Conservation (phyloP, 768 basidiomycete species). For the Pisolithus tinctorius region DNA sequence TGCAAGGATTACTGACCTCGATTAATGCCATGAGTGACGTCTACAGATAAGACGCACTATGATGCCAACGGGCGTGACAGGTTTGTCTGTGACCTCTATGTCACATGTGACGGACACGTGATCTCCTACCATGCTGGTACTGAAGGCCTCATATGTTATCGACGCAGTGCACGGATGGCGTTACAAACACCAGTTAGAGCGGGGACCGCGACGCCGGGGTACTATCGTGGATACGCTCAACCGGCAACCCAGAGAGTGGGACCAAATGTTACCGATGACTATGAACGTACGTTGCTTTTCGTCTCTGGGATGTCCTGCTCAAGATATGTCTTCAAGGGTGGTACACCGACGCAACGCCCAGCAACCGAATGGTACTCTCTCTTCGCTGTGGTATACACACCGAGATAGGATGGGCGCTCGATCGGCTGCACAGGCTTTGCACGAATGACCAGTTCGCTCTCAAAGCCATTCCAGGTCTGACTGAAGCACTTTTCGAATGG, state of each 20-base stretch:
- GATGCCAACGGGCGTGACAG: background rate
- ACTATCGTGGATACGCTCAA: conserved; percentile 23
- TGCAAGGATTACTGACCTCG: conserved; percentile 33
- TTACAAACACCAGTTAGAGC: conserved; percentile 25
- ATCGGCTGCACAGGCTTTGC: conserved; percentile 75
- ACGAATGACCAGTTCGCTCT: conserved; percentile 74
- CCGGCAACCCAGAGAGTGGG: conserved; percentile 17
- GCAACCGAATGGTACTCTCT: conserved; percentile 88
- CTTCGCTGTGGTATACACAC: conserved; percentile 74
- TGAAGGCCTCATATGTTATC: background rate
- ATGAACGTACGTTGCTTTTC: conserved; percentile 53
- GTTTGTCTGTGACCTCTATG: conserved; percentile 4
- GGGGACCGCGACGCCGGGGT: conserved; percentile 10
- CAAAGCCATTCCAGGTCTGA: conserved; percentile 65
- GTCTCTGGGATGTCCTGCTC: background rate
- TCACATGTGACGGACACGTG: conserved; percentile 19
- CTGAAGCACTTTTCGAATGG: conserved; percentile 82
- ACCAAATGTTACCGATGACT: conserved; percentile 61
- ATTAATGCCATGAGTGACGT: conserved; percentile 42
- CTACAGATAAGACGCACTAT: background rate
- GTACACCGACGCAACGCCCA: conserved; percentile 75
- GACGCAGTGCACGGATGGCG: conserved; percentile 15
- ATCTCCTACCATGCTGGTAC: conserved; percentile 3
- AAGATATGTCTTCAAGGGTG: conserved; percentile 45
- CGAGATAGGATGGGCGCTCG: conserved; percentile 87